A percentile compares a stretch with the other conserved stretches of the same genome.
Conservation (phyloP, 2,329 filamentous ascomycete genomes). For the Tolypocladium inflatum region DNA sequence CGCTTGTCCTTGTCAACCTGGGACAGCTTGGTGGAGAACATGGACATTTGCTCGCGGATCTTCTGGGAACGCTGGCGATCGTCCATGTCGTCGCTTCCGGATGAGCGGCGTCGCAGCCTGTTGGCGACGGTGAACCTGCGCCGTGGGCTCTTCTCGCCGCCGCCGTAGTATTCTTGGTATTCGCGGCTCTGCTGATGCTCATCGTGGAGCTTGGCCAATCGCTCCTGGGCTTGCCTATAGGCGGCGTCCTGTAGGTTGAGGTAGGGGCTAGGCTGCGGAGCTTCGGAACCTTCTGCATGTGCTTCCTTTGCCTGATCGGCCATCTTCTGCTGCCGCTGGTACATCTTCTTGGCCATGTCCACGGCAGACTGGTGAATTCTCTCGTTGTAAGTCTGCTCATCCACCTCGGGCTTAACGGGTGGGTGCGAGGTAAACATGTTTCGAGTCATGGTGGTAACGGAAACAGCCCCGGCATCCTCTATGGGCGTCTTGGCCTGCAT, state of each 20-base stretch:
- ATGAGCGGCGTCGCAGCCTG: slow-evolving; percentile 52
- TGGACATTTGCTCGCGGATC: slow-evolving; percentile 71
- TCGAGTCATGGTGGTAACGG: slow-evolving; percentile 57
- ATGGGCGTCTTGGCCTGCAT: slow-evolving; percentile 33
- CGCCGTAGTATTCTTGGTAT: slow-evolving; percentile 71
- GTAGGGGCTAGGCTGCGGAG: slow-evolving; percentile 40
- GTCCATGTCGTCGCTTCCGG: slow-evolving; percentile 53
- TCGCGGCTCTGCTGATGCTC: slow-evolving; percentile 54
- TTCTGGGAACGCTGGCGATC: slow-evolving; percentile 61
- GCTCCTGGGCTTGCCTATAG: slow-evolving; percentile 75
- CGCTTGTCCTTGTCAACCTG: slow-evolving; percentile 67
- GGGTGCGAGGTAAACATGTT: slow-evolving; percentile 74
- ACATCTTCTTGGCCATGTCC: slow-evolving; percentile 86
- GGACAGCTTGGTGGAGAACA: slow-evolving; percentile 59
- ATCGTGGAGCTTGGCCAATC: slow-evolving; percentile 69
- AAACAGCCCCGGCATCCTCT: slow-evolving; percentile 56
- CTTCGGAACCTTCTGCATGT: slow-evolving; percentile 21
- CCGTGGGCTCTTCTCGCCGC: slow-evolving; percentile 21
- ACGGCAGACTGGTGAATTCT: slow-evolving; percentile 73
- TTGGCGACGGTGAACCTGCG: slow-evolving; percentile 41
- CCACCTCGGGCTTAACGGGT: slow-evolving; percentile 59
- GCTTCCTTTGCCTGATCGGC: slow-evolving; percentile 39
- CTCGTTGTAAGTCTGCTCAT: slow-evolving; percentile 65
- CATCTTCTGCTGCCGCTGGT: slow-evolving; percentile 56
- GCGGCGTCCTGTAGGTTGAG: slow-evolving; percentile 75